These are phyloP conservation scores for Westerdykella sp. DNA, from an alignment of 2,329 filamentous ascomycete species.

Conservation along the genomic window DNA sequence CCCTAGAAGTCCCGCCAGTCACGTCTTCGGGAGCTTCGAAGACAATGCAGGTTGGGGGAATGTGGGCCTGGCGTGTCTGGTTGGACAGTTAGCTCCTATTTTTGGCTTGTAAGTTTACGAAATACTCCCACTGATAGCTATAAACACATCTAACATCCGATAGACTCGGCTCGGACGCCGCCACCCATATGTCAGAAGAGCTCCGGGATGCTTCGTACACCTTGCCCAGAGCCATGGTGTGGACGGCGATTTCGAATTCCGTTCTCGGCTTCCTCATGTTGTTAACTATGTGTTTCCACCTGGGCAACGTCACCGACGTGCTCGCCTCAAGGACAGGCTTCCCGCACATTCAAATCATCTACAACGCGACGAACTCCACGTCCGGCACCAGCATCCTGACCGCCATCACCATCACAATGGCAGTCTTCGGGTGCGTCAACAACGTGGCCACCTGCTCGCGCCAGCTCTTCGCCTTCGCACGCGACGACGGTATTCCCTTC, in stretches of 20 bases:
- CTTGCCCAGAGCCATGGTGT: slow-evolving; percentile 39
- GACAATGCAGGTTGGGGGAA: slow-evolving; percentile 25
- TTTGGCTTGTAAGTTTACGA: slow-evolving; percentile 9
- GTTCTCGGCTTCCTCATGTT: slow-evolving; percentile 35
- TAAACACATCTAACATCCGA: not conserved
- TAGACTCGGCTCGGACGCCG: slow-evolving; percentile 22
- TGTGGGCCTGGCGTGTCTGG: slow-evolving; percentile 16
- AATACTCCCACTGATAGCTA: not conserved
- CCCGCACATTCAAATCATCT: slow-evolving; percentile 22
- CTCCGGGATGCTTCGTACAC: slow-evolving; percentile 27
- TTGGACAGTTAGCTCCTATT: slow-evolving; percentile 18
- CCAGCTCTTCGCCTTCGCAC: slow-evolving; percentile 31
- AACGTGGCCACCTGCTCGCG: slow-evolving; percentile 25
- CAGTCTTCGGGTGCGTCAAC: slow-evolving; percentile 20
- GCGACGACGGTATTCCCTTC: slow-evolving; percentile 21
- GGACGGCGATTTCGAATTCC: slow-evolving; percentile 35
- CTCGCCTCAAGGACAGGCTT: slow-evolving; percentile 11
- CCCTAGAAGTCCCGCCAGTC: slow-evolving; percentile 14
- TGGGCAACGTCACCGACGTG: slow-evolving; percentile 16
- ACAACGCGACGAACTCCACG: slow-evolving; percentile 18
- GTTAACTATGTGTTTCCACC: slow-evolving; percentile 25
- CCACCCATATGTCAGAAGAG: slow-evolving; percentile 31
- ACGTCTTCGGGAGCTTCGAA: slow-evolving; percentile 21
- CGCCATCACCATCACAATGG: slow-evolving; percentile 23
- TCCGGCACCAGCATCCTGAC: slow-evolving; percentile 16